Evolutionary conservation across 345 rosid genomes (phyloP), one percentile per base, ranked within the genome.

Genomic region (Crucihimalaya himalaica): DNA sequence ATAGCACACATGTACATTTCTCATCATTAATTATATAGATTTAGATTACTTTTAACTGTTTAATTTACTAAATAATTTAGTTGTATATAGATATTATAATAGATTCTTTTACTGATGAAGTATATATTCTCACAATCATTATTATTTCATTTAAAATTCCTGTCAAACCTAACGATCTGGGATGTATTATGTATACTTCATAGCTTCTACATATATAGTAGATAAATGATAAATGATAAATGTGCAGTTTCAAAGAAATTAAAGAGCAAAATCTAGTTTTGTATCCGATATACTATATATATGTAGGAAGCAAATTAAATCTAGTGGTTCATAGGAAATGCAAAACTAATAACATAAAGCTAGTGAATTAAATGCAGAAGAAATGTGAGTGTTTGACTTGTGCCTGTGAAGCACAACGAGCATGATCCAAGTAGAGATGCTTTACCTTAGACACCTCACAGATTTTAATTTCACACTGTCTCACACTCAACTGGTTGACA

Each of bases 331-430:
- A 6, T 31, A 18, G 69, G 6, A 64, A 31, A 46, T 18, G 29
- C 31, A 18, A 46, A 29, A n/a, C n/a, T 6, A 46, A 46, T 45
- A 10, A 48, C 6, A 29, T 2, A 57, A 34, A 35, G 63, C 10
- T 35, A 19, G 7, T 19, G 46, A 48, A 54, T 68, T 68, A 16
- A 68, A 68, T 54, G 72, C 52, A 54, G 63, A 68, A 68, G 72
- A 40, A 54, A 18, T 40, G 62, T 11, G 72, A 68, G 63, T 25
- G 72, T 68, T 68, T 68, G 72, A 68, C 72, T 53, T 53, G 40
- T 68, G 63, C 63, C 42, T 12, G 63, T 68, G 63, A 40, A 54
- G 28, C 72, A 50, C 52, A 68, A 40, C 52, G 28, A 27, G 40
- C 72, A 68, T 68, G 62, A 51, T 39, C 27, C 39, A 37, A 53